Conservation (phyloP, 2,329 filamentous ascomycete species). For the Exophiala alcalophila region DNA sequence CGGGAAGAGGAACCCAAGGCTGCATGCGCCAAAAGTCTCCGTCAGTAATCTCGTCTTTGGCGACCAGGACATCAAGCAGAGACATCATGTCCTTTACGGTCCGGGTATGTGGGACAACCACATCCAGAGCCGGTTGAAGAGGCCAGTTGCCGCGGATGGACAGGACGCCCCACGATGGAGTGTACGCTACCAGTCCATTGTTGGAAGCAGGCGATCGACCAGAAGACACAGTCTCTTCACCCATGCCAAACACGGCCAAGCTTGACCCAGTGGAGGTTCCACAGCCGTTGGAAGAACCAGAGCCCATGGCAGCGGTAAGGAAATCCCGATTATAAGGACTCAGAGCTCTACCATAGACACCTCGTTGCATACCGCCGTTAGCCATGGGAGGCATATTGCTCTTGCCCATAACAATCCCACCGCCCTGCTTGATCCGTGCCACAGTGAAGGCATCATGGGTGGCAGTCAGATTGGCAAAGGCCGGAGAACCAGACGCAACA, state of each 20-base stretch:
- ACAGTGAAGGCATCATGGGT: slow-evolving; percentile 54
- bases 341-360: slow-evolving; percentile 55
- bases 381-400: slow-evolving; percentile 61
- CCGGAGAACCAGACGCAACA: slow-evolving; percentile 53
- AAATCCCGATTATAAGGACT: slow-evolving; percentile 55
- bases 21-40: slow-evolving; percentile 18
- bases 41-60: slow-evolving; percentile 6
- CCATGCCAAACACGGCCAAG: slow-evolving; percentile 54
- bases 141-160: slow-evolving; percentile 51
- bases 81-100: slow-evolving; percentile 47
- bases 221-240: slow-evolving; percentile 54
- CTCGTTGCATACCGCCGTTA: slow-evolving; percentile 57
- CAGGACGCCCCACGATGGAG: slow-evolving; percentile 51
- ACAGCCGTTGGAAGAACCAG: slow-evolving; percentile 57
- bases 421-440: slow-evolving; percentile 45
- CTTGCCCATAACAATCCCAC: slow-evolving; percentile 52
- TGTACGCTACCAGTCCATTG: slow-evolving; percentile 55
- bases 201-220: slow-evolving; percentile 56
- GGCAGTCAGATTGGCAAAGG: slow-evolving; percentile 49
- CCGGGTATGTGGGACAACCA: slow-evolving; percentile 50
- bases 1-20: slow-evolving; percentile 39
- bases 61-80: slow-evolving; percentile 19
- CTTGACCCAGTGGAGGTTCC: slow-evolving; percentile 50
- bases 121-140: slow-evolving; percentile 52
- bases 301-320: slow-evolving; percentile 53